Base-by-base conservation (phyloP, 2,329 filamentous ascomycete genomes). In the Leptosphaerulina australis region DNA sequence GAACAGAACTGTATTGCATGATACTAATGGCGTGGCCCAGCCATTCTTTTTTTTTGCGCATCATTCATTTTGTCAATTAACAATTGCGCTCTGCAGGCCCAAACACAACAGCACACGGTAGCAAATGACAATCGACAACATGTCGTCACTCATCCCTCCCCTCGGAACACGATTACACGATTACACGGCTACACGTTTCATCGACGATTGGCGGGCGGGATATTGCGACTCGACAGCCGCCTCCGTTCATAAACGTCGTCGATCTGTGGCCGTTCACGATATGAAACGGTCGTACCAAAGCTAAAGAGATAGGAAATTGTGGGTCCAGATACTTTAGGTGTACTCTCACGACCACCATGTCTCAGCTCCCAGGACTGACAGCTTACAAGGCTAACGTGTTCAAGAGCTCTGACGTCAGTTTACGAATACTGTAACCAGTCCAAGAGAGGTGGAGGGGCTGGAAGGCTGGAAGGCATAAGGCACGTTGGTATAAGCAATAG, bases 271-370 rank as follows among this genome's bases (percentile, higher is more conserved):
- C 44, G 44, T 50, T 45, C 15, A 37, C 39, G 40, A 33, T 36
- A 15, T 47, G 49, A 56, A 56, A 56, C 53, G 37, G 53, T 53
- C 28, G 45, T 39, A 45, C 48, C 25, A 53, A 43, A 26, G 40
- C 26, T 24, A 29, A 43, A 15, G 26, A 14, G 24, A 30, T 40
- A 38, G 25, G 35, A 36, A 39, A 6, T 28, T 24, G 48, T 51
- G 48, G 48, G 48, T 24, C 43, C 31, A 10, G 36, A 41, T 46
- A 51, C 41, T 37, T n/a, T 46, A 26, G 46, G 46, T 34, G 46
- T 25, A 46, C 41, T 18, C 18, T 31, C 22, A 24, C 26, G n/a
- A 22, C 31, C 12, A 24, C 24, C 31, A 4, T 39, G 36, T 29
- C 43, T 40, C 29, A 47, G 46, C 37, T 46, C 30, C 3, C 14